Base-by-base conservation (phyloP, 768 basidiomycete genomes). In the Panaeolus papilionaceus region DNA sequence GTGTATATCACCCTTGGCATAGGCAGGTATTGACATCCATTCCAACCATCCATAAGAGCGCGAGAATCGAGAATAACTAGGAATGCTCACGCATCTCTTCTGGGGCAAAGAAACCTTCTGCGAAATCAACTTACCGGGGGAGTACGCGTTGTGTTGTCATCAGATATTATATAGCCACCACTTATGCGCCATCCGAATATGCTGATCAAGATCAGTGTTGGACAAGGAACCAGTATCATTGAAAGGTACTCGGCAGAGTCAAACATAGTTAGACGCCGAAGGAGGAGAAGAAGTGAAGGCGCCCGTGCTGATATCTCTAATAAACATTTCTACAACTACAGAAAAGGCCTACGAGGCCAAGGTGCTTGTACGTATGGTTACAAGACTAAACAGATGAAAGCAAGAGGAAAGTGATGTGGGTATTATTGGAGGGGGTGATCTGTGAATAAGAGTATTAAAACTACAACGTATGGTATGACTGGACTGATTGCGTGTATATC, bases 291-390 rank as follows among this genome's bases (percentile, higher is more conserved):
- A 12, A 28, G 16, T 3, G 20, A 47, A 45, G 12, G 39, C 18
- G 20, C 23, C 10, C 9, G 14, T 23, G 10, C 20, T 49, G n/a
- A n/a, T 37, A 58, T 37, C 26, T 33, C 54, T 37, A 58, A 58
- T 58, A 58, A 58, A 28, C 10, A 58, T 37, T 28, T 58, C 54
- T 58, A 58, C 54, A 58, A 58, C 54, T 58, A 58, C 54, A 28
- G 5, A 16, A 37, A 33, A 14, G 6, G 9, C 12, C n/a, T 49
- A 16, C 11, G n/a, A 20, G n/a, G 7, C 51, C 51, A 54, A 20
- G 12, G n/a, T 1, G 0, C 10, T 58, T 58, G 20, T 33, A 18
- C 14, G 14, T 33, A 37, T n/a, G 33, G 33, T 18, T 58, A 37
- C 54, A 58, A 51, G 18, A 49, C 26, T 58, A 28, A 28, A 51